phyloP scores from a whole-genome alignment of 495 filamentous ascomycete genomes.

The Neurospora hispaniola region DNA sequence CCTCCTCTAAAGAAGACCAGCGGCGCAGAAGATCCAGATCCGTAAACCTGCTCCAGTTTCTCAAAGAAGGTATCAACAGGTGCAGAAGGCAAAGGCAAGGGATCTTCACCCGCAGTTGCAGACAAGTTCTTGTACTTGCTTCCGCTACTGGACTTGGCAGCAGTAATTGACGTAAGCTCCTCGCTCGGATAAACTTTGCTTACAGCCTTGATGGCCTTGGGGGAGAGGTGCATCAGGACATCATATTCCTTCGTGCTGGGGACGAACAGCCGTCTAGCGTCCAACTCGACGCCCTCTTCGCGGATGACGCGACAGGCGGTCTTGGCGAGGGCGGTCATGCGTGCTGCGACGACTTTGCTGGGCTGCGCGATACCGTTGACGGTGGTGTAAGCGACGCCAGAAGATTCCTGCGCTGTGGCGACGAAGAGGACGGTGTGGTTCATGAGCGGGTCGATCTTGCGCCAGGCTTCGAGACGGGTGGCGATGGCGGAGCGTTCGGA shows the following conservation, averaged over 20 bases:
- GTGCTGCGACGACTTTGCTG: slow-evolving; percentile 69
- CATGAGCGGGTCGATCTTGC: slow-evolving; percentile 80
- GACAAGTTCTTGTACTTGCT: slow-evolving; percentile 65
- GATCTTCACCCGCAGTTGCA: slow-evolving; percentile 20
- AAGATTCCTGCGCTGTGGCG: slow-evolving; percentile 65
- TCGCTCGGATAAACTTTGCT: slow-evolving; percentile 14
- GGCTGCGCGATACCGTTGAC: slow-evolving; percentile 39
- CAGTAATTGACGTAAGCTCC: slow-evolving; percentile 5
- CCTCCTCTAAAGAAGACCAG: slow-evolving; percentile 66
- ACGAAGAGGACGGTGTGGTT: slow-evolving; percentile 73
- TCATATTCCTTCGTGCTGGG: slow-evolving; percentile 66
- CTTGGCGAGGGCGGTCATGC: slow-evolving; percentile 72
- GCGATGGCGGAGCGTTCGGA: slow-evolving; percentile 49
- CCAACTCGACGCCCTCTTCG: slow-evolving; percentile 44
- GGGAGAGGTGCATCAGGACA: slow-evolving; percentile 63
- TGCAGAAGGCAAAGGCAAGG: slow-evolving; percentile 35
- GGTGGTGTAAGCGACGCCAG: slow-evolving; percentile 73
- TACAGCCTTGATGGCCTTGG: slow-evolving; percentile 30
- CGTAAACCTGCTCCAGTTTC: slow-evolving; percentile 37
- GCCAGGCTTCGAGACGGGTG: slow-evolving; percentile 65
- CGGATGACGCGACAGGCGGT: slow-evolving; percentile 53
- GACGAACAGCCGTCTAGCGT: slow-evolving; percentile 54
- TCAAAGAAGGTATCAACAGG: slow-evolving; percentile 42
- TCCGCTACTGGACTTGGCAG: not conserved
- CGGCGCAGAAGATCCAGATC: slow-evolving; percentile 45